Conservation (phyloP, 305 asterid species). For the Fraxinus nigra region DNA sequence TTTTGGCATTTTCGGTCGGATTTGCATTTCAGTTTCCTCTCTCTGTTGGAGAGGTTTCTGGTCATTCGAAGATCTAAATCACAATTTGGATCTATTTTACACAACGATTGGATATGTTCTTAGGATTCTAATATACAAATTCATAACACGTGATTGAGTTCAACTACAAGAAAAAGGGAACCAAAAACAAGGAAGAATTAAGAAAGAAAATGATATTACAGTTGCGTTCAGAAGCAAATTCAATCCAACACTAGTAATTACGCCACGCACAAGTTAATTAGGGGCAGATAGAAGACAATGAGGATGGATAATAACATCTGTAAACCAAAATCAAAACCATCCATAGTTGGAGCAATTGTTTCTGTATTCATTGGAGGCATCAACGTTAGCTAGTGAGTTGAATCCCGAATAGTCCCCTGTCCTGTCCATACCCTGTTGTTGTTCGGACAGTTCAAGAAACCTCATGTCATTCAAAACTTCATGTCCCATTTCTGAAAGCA, state of each 20-base stretch:
- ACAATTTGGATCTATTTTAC: not conserved
- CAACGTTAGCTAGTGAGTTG: slow-evolving; percentile 13
- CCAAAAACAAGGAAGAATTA: not conserved
- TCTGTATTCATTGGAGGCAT: slow-evolving; percentile 21
- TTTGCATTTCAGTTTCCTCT: not conserved
- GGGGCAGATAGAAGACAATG: not conserved
- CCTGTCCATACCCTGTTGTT: slow-evolving; percentile 23
- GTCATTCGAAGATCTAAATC: not conserved
- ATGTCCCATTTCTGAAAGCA: slow-evolving; percentile 68
- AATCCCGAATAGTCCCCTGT: slow-evolving; percentile 28
- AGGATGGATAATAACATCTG: not conserved
- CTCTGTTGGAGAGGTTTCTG: not conserved
- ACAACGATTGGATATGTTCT: not conserved
- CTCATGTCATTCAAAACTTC: slow-evolving; percentile 70
- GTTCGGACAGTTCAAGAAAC: slow-evolving; percentile 58
- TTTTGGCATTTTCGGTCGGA: not conserved
- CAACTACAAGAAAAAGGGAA: not conserved
- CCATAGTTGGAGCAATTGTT: slow-evolving; percentile 38
- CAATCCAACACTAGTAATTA: not conserved
- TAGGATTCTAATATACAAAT: not conserved
- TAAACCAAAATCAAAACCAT: not conserved
- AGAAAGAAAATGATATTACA: not conserved
- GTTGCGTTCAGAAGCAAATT: not conserved
- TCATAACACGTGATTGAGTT: not conserved
- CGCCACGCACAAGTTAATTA: slow-evolving; percentile 4